Evolutionary conservation across 306 rosid genomes (phyloP).

Genomic region (Arachis stenosperma): DNA sequence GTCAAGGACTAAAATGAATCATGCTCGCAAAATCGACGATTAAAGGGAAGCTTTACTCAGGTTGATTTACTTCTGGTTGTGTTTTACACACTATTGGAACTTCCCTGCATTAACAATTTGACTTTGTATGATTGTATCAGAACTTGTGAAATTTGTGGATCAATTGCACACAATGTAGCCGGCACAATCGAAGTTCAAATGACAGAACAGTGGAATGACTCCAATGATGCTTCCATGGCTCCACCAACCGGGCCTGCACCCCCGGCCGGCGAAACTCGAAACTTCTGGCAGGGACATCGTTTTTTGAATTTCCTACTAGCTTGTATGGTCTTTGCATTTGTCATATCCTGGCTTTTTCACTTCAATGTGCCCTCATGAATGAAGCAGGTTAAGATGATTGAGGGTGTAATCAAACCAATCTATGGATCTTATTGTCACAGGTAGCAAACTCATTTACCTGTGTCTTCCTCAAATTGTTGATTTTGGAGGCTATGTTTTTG

Average conservation of each 20-base stretch:
- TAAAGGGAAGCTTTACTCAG: no score
- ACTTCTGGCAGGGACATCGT: constrained; percentile 90
- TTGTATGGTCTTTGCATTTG: constrained; percentile 89
- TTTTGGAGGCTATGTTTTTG: constrained; percentile 34
- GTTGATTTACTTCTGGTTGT: constrained; percentile 12
- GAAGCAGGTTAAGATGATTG: constrained; percentile 44
- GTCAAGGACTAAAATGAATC: no score
- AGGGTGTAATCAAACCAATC: constrained; percentile 39
- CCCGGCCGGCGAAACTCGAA: constrained; percentile 47
- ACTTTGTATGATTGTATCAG: constrained; percentile 46
- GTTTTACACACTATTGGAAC: constrained; percentile 7
- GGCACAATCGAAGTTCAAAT: constrained; percentile 65
- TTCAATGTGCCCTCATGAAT: constrained; percentile 84
- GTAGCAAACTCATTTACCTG: constrained; percentile 45
- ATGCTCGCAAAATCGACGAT: no score
- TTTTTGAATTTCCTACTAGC: constrained; percentile 85
- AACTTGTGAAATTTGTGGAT: constrained; percentile 92
- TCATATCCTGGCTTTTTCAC: constrained; percentile 93
- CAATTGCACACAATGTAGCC: constrained; percentile 71
- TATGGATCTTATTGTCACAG: constrained; percentile 32
- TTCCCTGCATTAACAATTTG: neutral
- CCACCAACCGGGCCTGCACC: constrained; percentile 47
- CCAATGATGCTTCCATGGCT: constrained; percentile 54
- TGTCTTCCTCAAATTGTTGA: constrained; percentile 37
- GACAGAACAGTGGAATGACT: constrained; percentile 63